A percentile compares a stretch with the other conserved stretches of the same genome.
Conservation (phyloP, 805 yeast genomes). For the Starmerella roubikii region DNA sequence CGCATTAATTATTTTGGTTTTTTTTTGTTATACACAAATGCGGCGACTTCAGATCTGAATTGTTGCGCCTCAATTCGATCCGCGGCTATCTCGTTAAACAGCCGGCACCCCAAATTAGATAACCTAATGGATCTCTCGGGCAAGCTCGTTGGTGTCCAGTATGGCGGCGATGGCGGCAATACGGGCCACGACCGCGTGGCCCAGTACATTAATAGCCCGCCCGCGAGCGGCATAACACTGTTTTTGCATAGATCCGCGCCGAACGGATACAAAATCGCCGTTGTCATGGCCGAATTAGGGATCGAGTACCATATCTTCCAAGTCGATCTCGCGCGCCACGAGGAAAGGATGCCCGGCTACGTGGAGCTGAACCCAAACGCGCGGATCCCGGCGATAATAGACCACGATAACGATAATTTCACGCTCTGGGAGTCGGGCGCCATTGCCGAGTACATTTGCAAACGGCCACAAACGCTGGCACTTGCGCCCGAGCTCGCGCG, state of each 20-base stretch:
- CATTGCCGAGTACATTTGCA: constrained; percentile 67
- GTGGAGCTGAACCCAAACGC: constrained; percentile 93
- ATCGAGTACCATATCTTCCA: constrained; percentile 68
- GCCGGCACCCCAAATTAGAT: not conserved
- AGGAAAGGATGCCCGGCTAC: constrained; percentile 87
- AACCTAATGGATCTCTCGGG: constrained; percentile 11
- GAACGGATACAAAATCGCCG: constrained; percentile 91
- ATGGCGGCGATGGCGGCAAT: not conserved
- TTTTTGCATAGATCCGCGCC: constrained; percentile 84
- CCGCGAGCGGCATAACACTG: constrained; percentile 69
- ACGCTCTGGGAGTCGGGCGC: constrained; percentile 95
- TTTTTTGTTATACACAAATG: too few relatives aligned
- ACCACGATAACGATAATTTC: constrained; percentile 66
- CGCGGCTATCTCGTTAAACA: too few relatives aligned
- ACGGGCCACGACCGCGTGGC: constrained; percentile 35
- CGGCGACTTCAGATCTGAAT: too few relatives aligned
- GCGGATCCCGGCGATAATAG: constrained; percentile 86
- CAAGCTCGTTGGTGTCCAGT: constrained; percentile 2
- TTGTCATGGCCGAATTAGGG: constrained; percentile 70
- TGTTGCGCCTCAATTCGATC: too few relatives aligned
- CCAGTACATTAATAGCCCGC: constrained; percentile 60
- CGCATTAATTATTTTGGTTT: too few relatives aligned
- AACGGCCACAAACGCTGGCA: constrained; percentile 23
- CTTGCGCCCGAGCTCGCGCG: constrained; percentile 35
- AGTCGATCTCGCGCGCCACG: constrained; percentile 74